phyloP scores from a whole-genome alignment of 177 flowering plant genomes.

The Vitis hybrid region DNA sequence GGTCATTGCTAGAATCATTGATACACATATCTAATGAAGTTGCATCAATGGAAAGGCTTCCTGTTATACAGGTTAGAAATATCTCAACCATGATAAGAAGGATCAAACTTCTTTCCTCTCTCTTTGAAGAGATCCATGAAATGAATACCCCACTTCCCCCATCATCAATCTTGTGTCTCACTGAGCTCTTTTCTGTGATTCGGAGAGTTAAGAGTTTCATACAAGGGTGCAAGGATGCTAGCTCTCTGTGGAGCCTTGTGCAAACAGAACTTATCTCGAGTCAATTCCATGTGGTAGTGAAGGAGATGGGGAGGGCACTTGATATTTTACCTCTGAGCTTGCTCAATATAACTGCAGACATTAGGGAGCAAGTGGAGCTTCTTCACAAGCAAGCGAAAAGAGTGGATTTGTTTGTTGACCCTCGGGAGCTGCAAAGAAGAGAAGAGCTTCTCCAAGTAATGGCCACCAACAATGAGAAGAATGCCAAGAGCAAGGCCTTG shows the following conservation, averaged over 20 bases:
- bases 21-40: slow-evolving; percentile 50
- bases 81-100: slow-evolving; percentile 47
- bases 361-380: slow-evolving; percentile 74
- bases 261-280: slow-evolving; percentile 50
- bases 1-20: slow-evolving; percentile 53
- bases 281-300: slow-evolving; percentile 46
- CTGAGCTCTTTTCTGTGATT: slow-evolving; percentile 56
- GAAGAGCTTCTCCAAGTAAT: slow-evolving; percentile 53
- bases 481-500: slow-evolving; percentile 24
- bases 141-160: slow-evolving; percentile 48
- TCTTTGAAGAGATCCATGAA: slow-evolving; percentile 68
- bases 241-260: slow-evolving; percentile 53
- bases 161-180: slow-evolving; percentile 62
- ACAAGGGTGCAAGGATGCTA: slow-evolving; percentile 46
- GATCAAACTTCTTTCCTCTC: slow-evolving; percentile 60
- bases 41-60: slow-evolving; percentile 49
- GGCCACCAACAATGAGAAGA: slow-evolving; percentile 32
- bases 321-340: slow-evolving; percentile 69
- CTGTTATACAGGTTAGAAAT: slow-evolving; percentile 41
- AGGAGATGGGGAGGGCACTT: slow-evolving; percentile 63
- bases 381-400: slow-evolving; percentile 63
- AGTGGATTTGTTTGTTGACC: slow-evolving; percentile 40
- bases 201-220: slow-evolving; percentile 44
- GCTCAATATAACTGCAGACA: slow-evolving; percentile 50
- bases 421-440: slow-evolving; percentile 45